Evolutionary conservation across 345 rosid species (phyloP).

Genomic region (Diplotaxis tenuifolia): DNA sequence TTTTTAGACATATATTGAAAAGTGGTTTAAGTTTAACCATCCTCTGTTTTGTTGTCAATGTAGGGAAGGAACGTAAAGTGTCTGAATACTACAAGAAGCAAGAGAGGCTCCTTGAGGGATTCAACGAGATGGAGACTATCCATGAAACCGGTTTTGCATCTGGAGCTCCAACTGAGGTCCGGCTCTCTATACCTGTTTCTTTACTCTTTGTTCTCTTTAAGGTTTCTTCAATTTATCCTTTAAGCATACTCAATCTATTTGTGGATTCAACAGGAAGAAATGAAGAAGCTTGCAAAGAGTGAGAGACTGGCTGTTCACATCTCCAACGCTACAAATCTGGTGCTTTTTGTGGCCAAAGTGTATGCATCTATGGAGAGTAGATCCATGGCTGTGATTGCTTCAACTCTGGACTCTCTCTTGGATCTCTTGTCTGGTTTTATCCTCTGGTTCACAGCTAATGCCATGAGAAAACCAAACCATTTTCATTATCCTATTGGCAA

Average conservation of each 20-base stretch:
- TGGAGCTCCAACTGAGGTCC: slow-evolving; percentile 64
- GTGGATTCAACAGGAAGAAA: slow-evolving; percentile 53
- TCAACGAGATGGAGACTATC: slow-evolving; percentile 77
- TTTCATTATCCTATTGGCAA: slow-evolving; percentile 78
- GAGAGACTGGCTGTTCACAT: slow-evolving; percentile 64
- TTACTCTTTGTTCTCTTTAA: not conserved
- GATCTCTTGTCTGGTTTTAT: slow-evolving; percentile 87
- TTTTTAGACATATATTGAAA: not conserved
- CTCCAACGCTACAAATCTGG: slow-evolving; percentile 62
- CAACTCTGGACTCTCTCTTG: slow-evolving; percentile 81
- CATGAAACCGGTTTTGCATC: slow-evolving; percentile 54
- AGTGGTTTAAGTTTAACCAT: not conserved
- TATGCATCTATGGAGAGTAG: slow-evolving; percentile 72
- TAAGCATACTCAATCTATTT: not conserved
- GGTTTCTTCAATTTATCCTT: not conserved
- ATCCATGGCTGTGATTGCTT: slow-evolving; percentile 85
- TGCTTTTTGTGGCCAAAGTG: slow-evolving; percentile 72
- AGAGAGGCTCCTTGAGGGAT: slow-evolving; percentile 73
- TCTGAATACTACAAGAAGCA: slow-evolving; percentile 84
- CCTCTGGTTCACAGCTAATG: slow-evolving; percentile 81
- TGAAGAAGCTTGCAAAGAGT: slow-evolving; percentile 63
- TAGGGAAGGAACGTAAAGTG: slow-evolving; percentile 64
- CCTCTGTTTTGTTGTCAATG: slow-evolving; percentile 8
- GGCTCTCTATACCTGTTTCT: too few relatives aligned
- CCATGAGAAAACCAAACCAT: slow-evolving; percentile 78